Base-by-base conservation (phyloP, 257 asterid species). In the Jacaranda copaia region DNA sequence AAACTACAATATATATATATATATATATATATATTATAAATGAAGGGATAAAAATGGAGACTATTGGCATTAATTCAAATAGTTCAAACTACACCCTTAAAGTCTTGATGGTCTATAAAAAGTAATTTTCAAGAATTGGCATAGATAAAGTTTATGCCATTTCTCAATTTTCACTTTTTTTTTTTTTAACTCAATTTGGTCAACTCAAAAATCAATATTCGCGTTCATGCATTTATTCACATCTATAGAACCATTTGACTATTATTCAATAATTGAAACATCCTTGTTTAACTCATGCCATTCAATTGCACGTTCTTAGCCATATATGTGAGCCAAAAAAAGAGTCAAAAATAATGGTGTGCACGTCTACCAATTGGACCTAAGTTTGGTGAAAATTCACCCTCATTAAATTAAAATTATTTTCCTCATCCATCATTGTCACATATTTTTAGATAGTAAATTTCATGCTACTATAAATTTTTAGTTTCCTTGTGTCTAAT, bases 311-410 rank as follows among this genome's bases (percentile, higher is more conserved):
- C 86, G 83, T 80, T 59, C 70, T 1, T 35, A 74, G 52, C 64
- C 15, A 60, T 6, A 5, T 25, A 42, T 48, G 32, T 25, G 32
- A 25, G 2, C 32, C 32, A 40, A 62, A 55, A 19, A 64, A 77
- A 49, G 35, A 25, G 75, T 73, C 81, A 25, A n/a, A 70, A 75
- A 64, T 70, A 75, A 70, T 80, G 81, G 77, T 74, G 38, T 57
- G 81, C 85, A 84, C 87, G 87, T 80, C 84, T 18, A 51, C 58
- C 53, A 60, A 5, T 53, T 70, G 43, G 51, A 62, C 73, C 53
- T 43, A 74, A 49, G 19, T 49, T 56, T 16, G 77, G 38, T 69
- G 35, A 40, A 73, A 53, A 32, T 36, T 19, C 25, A 5, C 49
- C 42, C 3, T 56, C 42, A 56, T 4, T 59, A 57, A 79, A 66